Base-by-base conservation (phyloP, 139 green algal species). In the Asterochloris sp. region DNA sequence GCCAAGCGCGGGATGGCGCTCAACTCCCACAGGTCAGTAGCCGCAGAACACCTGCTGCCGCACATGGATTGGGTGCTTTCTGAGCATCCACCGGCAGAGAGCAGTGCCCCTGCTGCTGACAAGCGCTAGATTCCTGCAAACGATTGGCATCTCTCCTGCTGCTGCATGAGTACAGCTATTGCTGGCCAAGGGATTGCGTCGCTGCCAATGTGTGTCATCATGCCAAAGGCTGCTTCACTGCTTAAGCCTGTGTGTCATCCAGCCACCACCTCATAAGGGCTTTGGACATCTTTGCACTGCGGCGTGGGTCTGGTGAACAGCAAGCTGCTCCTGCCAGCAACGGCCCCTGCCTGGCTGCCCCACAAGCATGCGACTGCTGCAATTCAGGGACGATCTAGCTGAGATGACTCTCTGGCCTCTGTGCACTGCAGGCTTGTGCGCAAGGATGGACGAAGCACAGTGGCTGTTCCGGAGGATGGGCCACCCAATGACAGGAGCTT, bases 1-100 rank as follows among this genome's bases (percentile, higher is more conserved):
- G 78, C 26, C 47, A 77, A 85, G 63, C 27, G 76, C 17, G 74
- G 80, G 63, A 88, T 91, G 87, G 47, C 84, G 54, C 74, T 91
- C 60, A 89, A 85, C 74, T 84, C 81, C 10, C 85, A 88, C 21
- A 82, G 88, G 86, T 86, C 61, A 60, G 26, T 23, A 13, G 17
- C 77, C 62, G 77, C 10, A n/a, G n/a, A n/a, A n/a, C n/a, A n/a
- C 38, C 38, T 54, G 38, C 38, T 54, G 38, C 38, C 38, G 38
- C 38, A 54, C 38, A 54, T 54, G 38, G 38, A 6, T 6, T n/a
- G n/a, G 38, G 38, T 54, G 38, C 62, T 82, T 19, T 27, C 24
- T n/a, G 24, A 54, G 24, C 16, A 54, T 19, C 23, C 14, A 28
- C 24, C 6, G 66, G 4, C 66, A 71, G 4, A 24, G 17, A 10